These are phyloP conservation scores for Fragaria vesca DNA, from an alignment of 306 rosid species.

Conservation along the genomic window DNA sequence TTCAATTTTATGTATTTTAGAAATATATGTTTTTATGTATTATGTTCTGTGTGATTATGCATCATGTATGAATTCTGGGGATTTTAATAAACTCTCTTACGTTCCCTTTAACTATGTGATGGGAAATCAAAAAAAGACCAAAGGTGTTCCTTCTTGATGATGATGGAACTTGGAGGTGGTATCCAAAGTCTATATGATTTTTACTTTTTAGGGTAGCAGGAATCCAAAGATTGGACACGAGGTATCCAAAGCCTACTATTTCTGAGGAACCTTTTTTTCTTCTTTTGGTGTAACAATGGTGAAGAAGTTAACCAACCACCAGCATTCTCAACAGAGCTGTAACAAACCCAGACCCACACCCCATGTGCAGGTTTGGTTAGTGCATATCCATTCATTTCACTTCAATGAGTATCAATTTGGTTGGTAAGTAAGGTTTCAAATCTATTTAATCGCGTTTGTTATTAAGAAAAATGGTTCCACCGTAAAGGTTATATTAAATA, in stretches of 20 bases:
- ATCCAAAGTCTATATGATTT: constrained; percentile 15
- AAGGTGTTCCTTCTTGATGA: background rate
- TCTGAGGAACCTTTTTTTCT: background rate
- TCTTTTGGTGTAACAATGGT: background rate
- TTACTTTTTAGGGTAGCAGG: constrained; percentile 19
- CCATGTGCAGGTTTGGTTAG: constrained; percentile 42
- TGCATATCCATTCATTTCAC: constrained; percentile 40
- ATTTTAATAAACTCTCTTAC: background rate
- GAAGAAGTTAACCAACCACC: background rate
- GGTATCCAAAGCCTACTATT: background rate
- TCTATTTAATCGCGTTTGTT: background rate
- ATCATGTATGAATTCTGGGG: background rate
- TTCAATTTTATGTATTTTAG: background rate
- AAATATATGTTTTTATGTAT: background rate
- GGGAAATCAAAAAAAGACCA: background rate
- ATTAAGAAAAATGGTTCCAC: background rate
- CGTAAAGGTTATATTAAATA: background rate
- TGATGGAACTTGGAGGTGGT: background rate
- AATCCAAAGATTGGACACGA: constrained; percentile 38
- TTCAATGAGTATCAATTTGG: background rate
- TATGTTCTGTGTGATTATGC: background rate
- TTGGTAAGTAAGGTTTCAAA: background rate
- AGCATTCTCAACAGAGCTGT: constrained; percentile 24
- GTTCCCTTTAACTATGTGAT: background rate
- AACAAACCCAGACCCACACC: constrained; percentile 46